These are phyloP conservation scores for Medicago truncatula DNA, from an alignment of 306 rosid species.

Conservation along the genomic window DNA sequence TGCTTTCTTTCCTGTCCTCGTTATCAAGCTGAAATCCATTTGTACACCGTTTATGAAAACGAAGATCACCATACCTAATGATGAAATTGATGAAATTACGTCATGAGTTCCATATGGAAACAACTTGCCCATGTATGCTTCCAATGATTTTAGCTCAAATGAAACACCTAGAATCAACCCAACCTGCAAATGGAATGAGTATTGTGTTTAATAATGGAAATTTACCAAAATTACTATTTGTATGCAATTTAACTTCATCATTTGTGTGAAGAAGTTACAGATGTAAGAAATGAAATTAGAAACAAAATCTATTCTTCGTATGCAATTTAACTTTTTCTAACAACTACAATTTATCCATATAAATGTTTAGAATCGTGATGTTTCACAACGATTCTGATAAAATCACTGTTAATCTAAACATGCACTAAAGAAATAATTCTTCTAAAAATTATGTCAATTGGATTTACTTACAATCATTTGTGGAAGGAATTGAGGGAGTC, in stretches of 20 bases:
- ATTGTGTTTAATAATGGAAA: not conserved
- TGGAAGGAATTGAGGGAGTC: constrained; percentile 54
- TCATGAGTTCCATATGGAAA: constrained; percentile 55
- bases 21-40: constrained; percentile 60
- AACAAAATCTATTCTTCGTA: no score
- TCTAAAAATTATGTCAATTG: no score
- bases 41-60: constrained; percentile 58
- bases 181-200: constrained; percentile 42
- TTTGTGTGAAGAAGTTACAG: no score
- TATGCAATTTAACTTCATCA: no score
- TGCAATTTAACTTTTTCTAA: no score
- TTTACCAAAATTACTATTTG: no score
- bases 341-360: no score
- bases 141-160: not conserved
- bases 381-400: no score
- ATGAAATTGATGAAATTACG: constrained; percentile 44
- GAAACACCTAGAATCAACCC: constrained; percentile 51
- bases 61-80: constrained; percentile 47
- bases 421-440: no score
- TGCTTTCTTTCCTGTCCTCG: constrained; percentile 54
- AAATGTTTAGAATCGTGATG: no score
- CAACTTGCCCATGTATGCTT: not conserved
- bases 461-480: constrained; percentile 61
- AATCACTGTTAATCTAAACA: no score
- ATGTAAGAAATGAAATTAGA: no score